Percentiles rank a stretch among this genome's conserved stretches.
These are phyloP conservation scores for Heliocybe sulcata DNA, from an alignment of 1,284 basidiomycete species.

Conservation along the genomic window DNA sequence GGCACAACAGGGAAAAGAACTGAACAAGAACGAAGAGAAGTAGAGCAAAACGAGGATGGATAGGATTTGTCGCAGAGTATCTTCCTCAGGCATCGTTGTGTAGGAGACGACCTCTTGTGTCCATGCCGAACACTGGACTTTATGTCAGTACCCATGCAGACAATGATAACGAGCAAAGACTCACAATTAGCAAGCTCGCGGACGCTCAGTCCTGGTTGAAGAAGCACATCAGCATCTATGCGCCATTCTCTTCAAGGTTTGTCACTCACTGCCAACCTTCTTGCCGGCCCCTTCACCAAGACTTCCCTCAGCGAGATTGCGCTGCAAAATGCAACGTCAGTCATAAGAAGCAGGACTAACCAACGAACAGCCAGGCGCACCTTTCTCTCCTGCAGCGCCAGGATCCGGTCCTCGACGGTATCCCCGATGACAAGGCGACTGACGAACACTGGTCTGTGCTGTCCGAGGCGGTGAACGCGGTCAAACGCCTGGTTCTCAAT, in stretches of 20 bases:
- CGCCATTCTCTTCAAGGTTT: neutral
- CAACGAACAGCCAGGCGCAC: constrained; percentile 16
- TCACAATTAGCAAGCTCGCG: constrained; percentile 33
- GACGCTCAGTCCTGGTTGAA: constrained; percentile 34
- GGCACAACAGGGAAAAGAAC: neutral
- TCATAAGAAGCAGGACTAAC: neutral
- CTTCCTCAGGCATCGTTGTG: neutral
- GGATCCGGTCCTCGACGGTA: constrained; percentile 55
- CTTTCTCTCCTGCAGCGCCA: constrained; percentile 51
- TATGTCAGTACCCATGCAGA: constrained; percentile 4
- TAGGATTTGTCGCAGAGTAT: neutral
- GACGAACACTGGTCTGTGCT: constrained; percentile 44
- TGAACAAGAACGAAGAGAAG: neutral
- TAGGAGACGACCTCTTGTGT: constrained; percentile 29
- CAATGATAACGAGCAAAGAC: constrained; percentile 16
- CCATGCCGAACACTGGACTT: constrained; percentile 35
- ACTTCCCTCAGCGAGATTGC: constrained; percentile 49
- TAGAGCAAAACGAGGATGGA: neutral
- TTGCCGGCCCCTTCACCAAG: constrained; percentile 51
- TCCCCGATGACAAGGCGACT: constrained; percentile 50
- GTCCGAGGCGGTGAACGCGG: constrained; percentile 46
- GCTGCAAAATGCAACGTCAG: constrained; percentile 10
- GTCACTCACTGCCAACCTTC: constrained; percentile 45
- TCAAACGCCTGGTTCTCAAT: constrained; percentile 40
- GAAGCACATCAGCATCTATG: neutral